Conservation (phyloP, 1,284 basidiomycete species). For the Papiliotrema laurentii region DNA sequence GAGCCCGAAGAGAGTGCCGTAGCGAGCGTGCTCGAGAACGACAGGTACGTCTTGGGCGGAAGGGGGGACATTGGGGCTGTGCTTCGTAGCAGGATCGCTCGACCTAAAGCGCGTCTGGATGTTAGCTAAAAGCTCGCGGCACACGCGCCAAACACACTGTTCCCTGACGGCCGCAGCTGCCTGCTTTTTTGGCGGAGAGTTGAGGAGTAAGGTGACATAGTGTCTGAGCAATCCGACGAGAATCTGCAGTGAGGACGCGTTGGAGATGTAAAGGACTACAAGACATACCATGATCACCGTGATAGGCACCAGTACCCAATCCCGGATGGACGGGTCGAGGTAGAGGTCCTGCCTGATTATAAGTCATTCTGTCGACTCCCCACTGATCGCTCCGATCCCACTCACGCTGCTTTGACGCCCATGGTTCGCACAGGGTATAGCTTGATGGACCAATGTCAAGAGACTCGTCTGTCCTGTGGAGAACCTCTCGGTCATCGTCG, state of each 20-base stretch:
- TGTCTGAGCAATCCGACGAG: constrained; percentile 90
- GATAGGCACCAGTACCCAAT: constrained; percentile 85
- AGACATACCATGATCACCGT: constrained; percentile 86
- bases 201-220: constrained; percentile 84
- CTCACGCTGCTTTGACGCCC: constrained; percentile 33
- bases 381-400: background rate
- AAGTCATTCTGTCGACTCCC: background rate
- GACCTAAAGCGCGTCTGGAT: constrained; percentile 71
- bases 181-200: constrained; percentile 77
- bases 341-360: constrained; percentile 55
- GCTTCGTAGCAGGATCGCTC: constrained; percentile 75
- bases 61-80: constrained; percentile 75
- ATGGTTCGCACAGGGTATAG: no score
- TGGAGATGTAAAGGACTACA: background rate
- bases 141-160: constrained; percentile 64
- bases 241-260: constrained; percentile 56
- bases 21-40: constrained; percentile 68
- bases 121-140: background rate
- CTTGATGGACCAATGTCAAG: background rate
- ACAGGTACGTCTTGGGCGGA: constrained; percentile 66
- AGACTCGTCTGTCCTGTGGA: background rate
- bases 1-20: constrained; percentile 67
- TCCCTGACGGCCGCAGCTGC: constrained; percentile 76
- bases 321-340: constrained; percentile 88
- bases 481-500: no score